Evolutionary conservation across 139 green algal species (phyloP).

Genomic region (Coelastrella sp.): DNA sequence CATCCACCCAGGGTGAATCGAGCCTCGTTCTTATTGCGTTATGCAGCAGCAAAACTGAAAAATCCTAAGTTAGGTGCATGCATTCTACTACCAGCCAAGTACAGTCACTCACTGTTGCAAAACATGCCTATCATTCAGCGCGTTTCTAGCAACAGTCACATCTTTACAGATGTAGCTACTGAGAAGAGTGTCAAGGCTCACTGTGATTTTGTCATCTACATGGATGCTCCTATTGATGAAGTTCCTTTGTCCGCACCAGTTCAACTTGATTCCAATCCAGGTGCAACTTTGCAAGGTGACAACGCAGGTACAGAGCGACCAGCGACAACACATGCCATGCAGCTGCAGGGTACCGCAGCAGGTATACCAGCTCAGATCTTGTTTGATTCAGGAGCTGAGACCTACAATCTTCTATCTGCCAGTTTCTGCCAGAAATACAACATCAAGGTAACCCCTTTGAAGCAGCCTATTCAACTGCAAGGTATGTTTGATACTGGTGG

Average conservation of each 20-base stretch:
- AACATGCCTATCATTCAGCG: neutral
- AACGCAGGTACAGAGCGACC: too few species aligned
- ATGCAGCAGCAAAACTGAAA: neutral
- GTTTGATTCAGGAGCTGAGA: neutral
- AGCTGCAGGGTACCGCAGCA: neutral
- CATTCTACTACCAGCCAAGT: constrained; percentile 1
- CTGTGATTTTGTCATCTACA: neutral
- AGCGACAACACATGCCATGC: neutral
- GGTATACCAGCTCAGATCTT: neutral
- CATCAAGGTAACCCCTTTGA: neutral
- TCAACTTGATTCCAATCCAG: neutral
- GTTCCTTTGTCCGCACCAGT: neutral
- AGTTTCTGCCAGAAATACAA: neutral
- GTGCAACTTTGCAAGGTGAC: neutral
- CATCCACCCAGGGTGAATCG: neutral
- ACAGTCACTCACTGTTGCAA: neutral
- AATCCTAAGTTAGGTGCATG: constrained; percentile 2
- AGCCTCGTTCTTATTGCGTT: neutral
- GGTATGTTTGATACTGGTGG: neutral
- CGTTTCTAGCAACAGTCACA: neutral
- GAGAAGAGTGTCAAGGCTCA: neutral
- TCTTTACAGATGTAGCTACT: neutral
- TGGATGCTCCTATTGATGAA: neutral
- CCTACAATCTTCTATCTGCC: neutral
- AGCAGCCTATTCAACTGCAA: neutral